Evolutionary conservation across 768 basidiomycete species (phyloP).

Genomic region (Russula abietina): DNA sequence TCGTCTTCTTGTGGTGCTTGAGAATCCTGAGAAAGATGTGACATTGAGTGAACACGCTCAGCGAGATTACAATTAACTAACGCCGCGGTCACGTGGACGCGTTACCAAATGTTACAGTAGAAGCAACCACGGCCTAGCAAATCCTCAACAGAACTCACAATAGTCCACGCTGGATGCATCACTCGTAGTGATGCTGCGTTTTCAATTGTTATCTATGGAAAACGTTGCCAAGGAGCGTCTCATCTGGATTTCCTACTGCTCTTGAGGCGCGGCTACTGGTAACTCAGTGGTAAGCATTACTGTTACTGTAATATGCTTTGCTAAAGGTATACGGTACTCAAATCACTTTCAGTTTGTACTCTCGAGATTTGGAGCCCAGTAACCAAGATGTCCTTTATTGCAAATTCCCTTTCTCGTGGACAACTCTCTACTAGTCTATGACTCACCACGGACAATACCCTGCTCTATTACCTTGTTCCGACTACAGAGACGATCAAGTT

Average conservation of each 20-base stretch:
- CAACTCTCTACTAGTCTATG: constrained; percentile 90
- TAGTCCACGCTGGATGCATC: too few species aligned
- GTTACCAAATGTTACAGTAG: too few species aligned
- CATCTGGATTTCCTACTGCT: too few species aligned
- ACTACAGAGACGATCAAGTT: constrained; percentile 77
- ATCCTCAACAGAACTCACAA: too few species aligned
- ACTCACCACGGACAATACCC: constrained; percentile 89
- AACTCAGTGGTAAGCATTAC: constrained; percentile 46
- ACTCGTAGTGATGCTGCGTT: too few species aligned
- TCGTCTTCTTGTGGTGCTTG: constrained; percentile 47
- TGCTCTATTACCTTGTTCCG: constrained; percentile 86
- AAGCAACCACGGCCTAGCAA: too few species aligned
- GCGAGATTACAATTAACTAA: neutral
- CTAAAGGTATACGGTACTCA: constrained; percentile 13
- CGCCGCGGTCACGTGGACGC: constrained; percentile 24
- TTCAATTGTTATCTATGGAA: too few species aligned
- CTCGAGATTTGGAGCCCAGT: constrained; percentile 81
- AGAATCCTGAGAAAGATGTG: constrained; percentile 47
- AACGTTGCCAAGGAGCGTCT: too few species aligned
- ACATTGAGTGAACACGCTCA: constrained; percentile 36
- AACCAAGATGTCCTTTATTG: constrained; percentile 79
- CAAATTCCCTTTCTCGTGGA: constrained; percentile 88
- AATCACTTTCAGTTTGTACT: constrained; percentile 66
- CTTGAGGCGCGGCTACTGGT: too few species aligned
- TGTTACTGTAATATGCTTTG: neutral